These are phyloP conservation scores for Tetraselmis chui DNA, from an alignment of 139 green algal species.

Conservation along the genomic window DNA sequence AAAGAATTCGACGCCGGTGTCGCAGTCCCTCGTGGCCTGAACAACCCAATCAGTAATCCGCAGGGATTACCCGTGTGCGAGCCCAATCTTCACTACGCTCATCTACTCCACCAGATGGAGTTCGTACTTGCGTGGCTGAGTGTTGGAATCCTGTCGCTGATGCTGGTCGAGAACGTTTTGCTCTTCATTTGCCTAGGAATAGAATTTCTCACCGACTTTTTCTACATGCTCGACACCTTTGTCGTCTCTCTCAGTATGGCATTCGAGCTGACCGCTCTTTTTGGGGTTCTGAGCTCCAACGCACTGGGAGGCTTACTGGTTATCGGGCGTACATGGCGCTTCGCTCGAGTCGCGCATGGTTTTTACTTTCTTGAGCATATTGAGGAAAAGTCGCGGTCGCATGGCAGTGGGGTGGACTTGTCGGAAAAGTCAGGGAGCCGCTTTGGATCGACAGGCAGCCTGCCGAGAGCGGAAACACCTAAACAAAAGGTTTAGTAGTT, in stretches of 20 bases:
- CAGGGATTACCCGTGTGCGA: not conserved
- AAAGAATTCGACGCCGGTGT: not conserved
- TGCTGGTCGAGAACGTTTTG: not conserved
- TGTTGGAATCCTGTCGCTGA: not conserved
- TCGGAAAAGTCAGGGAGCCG: not conserved
- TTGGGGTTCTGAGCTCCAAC: not conserved
- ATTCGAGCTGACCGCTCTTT: not conserved
- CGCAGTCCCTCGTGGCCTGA: not conserved
- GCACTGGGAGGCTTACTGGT: not conserved
- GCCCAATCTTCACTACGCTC: not conserved
- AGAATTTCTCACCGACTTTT: not conserved
- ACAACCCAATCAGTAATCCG: not conserved
- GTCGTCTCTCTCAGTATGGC: not conserved
- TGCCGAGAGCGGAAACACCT: not conserved
- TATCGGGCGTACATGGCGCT: not conserved
- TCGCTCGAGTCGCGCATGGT: not conserved
- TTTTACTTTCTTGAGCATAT: not conserved
- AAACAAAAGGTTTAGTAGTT: too few relatives aligned
- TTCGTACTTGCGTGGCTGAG: not conserved
- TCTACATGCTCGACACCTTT: not conserved
- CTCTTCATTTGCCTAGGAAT: not conserved
- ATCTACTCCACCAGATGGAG: not conserved
- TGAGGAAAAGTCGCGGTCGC: not conserved
- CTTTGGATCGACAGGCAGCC: not conserved
- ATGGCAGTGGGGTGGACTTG: not conserved